These are phyloP conservation scores for Lactarius quietus DNA, from an alignment of 768 basidiomycete genomes.

Conservation along the genomic window DNA sequence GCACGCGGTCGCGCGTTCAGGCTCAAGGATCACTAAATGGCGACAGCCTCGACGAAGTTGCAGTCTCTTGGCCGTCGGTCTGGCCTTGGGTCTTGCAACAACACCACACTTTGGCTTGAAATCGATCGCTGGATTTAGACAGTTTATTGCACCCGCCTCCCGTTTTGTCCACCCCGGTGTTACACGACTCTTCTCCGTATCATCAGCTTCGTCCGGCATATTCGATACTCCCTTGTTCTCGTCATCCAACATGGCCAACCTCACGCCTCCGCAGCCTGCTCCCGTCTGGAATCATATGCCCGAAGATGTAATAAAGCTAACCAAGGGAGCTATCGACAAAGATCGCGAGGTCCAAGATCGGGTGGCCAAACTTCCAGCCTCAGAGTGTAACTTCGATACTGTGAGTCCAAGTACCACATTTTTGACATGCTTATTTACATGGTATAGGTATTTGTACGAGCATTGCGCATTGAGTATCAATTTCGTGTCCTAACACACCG, in stretches of 20 bases:
- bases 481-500: slow-evolving; percentile 25
- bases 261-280: slow-evolving; percentile 63
- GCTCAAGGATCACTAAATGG: not conserved
- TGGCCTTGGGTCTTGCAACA: slow-evolving; percentile 16
- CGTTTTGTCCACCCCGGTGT: not conserved
- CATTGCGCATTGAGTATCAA: slow-evolving; percentile 16
- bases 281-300: slow-evolving; percentile 65
- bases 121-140: slow-evolving; percentile 14
- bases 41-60: slow-evolving; percentile 18
- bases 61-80: slow-evolving; percentile 11
- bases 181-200: slow-evolving; percentile 10
- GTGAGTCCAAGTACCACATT: slow-evolving; percentile 38
- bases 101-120: slow-evolving; percentile 7
- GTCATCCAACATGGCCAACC: slow-evolving; percentile 38
- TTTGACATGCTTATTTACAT: slow-evolving; percentile 30
- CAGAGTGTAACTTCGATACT: slow-evolving; percentile 62
- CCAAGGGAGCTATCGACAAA: slow-evolving; percentile 55
- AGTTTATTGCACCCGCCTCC: slow-evolving; percentile 7
- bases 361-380: slow-evolving; percentile 52
- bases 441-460: slow-evolving; percentile 63
- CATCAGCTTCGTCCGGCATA: slow-evolving; percentile 9
- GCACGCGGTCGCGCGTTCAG: slow-evolving; percentile 7
- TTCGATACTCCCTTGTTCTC: slow-evolving; percentile 6
- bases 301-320: slow-evolving; percentile 53
- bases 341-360: slow-evolving; percentile 54